Conservation (phyloP, 202 grass and related monocot species). For the Schoenoplectus triqueter region DNA sequence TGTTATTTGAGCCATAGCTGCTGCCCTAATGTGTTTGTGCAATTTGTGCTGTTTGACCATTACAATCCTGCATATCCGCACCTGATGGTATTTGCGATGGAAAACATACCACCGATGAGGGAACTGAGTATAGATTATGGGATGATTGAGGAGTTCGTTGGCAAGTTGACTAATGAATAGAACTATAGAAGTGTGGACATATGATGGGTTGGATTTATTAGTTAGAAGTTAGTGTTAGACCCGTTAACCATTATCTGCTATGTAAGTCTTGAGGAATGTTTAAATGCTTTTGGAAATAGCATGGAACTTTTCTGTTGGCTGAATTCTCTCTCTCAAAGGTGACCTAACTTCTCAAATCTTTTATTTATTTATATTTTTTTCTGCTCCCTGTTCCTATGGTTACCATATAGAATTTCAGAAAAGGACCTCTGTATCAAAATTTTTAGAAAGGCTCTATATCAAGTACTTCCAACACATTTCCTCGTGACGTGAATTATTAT, state of each 20-base stretch:
- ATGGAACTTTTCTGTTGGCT: slow-evolving; percentile 20
- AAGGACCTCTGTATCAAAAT: background rate
- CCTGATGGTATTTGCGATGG: slow-evolving; percentile 93
- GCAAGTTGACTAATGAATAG: slow-evolving; percentile 78
- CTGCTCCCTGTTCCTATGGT: background rate
- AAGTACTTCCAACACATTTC: slow-evolving; percentile 25
- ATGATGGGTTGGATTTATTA: slow-evolving; percentile 21
- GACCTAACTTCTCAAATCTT: slow-evolving; percentile 29
- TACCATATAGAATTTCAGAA: background rate
- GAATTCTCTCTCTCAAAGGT: slow-evolving; percentile 32
- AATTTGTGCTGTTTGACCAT: slow-evolving; percentile 92
- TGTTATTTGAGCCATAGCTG: slow-evolving; percentile 99
- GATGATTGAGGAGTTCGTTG: slow-evolving; percentile 69
- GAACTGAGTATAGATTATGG: slow-evolving; percentile 99
- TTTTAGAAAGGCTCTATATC: background rate
- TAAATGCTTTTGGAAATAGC: slow-evolving; percentile 23
- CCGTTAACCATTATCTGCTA: slow-evolving; percentile 27
- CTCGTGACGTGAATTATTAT: background rate
- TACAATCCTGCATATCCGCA: slow-evolving; percentile 80
- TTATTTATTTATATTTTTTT: background rate
- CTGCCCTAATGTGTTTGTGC: slow-evolving; percentile 92
- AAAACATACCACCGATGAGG: slow-evolving; percentile 97
- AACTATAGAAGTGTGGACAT: background rate
- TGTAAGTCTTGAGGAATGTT: slow-evolving; percentile 29
- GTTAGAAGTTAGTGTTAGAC: slow-evolving; percentile 20